Evolutionary conservation across 2,329 filamentous ascomycete species (phyloP), one percentile per base, ranked within the genome.

Genomic region (Fonsecaea nubica): DNA sequence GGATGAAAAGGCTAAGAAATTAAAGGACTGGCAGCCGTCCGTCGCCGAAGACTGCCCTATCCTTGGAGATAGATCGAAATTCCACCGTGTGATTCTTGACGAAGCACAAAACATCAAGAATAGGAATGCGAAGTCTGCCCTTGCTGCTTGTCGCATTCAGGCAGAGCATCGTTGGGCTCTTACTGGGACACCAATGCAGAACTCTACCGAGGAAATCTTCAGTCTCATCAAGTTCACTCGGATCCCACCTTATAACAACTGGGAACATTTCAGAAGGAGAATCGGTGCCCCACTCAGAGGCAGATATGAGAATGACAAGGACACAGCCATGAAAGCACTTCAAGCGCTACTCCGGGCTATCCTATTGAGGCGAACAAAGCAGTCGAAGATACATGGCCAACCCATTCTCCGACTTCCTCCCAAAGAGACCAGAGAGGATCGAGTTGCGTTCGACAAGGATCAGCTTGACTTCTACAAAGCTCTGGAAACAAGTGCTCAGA

Each of bases 131-230:
- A 85, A 87, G 68, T 80, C 84, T 4, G 85, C 90, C 1, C 82
- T 83, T 69, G 90, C 87, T 4, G 86, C 86, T 35, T 86, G 82
- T 71, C 76, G 79, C 10, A 77, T 95, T 15, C 79, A 85, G 66
- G 81, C 90, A 13, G 81, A 80, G 40, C 86, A 90, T 74, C 84
- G 91, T 56, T 89, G 91, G 80, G 92, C 90, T 74, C 85, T 94
- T 76, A 92, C 89, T 2, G 92, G 92, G 32, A 95, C 92, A 0
- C 92, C 92, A 0, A 93, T 94, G 90, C 95, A 95, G 90, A 97
- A 97, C 72, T 87, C 85, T 12, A 87, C 94, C 2, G 82, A 86
- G 30, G 93, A 97, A 73, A 82, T 96, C 2, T 93, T 87, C 73
- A 91, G 92, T 0, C 80, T 96, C 21, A 82, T 97, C 53, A 85